Base-by-base conservation (phyloP, 805 yeast genomes). In the Priceomyces fermenticarens region DNA sequence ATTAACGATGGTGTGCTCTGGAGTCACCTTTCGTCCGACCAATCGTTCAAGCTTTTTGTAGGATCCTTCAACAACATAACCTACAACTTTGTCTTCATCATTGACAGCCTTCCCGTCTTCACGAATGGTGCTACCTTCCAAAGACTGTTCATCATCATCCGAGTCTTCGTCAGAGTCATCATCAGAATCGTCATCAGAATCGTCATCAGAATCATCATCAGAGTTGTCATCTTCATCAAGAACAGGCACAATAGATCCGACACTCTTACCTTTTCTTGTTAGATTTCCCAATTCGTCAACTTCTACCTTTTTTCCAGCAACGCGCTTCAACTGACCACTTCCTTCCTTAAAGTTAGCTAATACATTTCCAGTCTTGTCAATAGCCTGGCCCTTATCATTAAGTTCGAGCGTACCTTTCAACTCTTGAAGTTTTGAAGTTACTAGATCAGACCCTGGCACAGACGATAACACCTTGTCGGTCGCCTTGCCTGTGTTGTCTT, bases 101-200 rank as follows among this genome's bases (percentile, higher is more conserved):
- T 32, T 32, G 36, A 32, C 36, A 32, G 15, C 36, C 36, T 32
- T 32, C 15, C 36, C 36, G 25, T 32, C 36, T 14, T 32, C 36
- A 32, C 36, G 36, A 32, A 32, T 25, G 15, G 36, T 32, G 13
- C 36, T 14, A 8, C 36, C 36, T 32, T 32, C 36, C 36, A 32
- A 32, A 5, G 35, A 32, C 23, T 32, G n/a, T 16, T 32, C 35
- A 14, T 32, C 35, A 9, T 32, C 35, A 16, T 8, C 5, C 4
- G 12, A 20, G 8, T 12, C 15, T 4, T 29, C 32, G 4, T 6
- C 13, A 33, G 3, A 13, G 17, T 30, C 13, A 16, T 16, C 32
- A 26, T n/a, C 17, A 11, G 14, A 14, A 17, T 32, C 35, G 12
- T 32, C 25, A 20, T 6, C 13, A 33, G 3, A 13, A 32, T 30